A percentile compares a stretch with the other conserved stretches of the same genome.
Evolutionary conservation across 176 grass and related monocot genomes (phyloP).

Genomic region (Olyra latifolia): DNA sequence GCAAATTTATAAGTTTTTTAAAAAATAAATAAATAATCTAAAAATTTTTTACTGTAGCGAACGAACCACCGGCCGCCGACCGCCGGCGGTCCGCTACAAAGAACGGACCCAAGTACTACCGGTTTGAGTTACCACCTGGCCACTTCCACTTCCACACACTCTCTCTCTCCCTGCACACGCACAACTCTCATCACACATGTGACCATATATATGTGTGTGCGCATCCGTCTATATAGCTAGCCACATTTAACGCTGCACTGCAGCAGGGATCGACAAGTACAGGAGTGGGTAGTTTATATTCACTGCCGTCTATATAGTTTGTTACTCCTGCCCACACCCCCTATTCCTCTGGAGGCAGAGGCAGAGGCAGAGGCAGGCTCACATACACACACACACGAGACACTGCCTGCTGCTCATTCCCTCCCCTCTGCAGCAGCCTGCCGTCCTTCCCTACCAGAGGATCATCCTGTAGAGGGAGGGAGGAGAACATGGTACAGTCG

Average conservation of each 20-base stretch:
- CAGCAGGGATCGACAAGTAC: conserved; percentile 23
- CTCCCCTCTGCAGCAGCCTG: conserved; percentile 41
- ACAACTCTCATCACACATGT: background rate
- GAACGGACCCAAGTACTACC: too few relatives aligned
- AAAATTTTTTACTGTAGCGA: too few relatives aligned
- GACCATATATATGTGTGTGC: background rate
- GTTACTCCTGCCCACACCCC: conserved; percentile 27
- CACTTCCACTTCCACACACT: background rate
- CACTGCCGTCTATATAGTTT: too few relatives aligned
- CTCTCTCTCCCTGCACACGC: background rate
- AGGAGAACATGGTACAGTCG: conserved; percentile 77
- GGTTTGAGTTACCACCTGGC: conserved; percentile 26
- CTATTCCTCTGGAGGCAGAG: conserved; percentile 3
- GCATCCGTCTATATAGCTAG: background rate
- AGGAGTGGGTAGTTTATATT: conserved; percentile 53
- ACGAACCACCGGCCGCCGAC: too few relatives aligned
- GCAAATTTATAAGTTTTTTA: too few relatives aligned
- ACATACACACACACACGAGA: conserved; percentile 6
- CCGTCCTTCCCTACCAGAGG: conserved; percentile 19
- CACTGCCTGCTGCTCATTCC: conserved; percentile 38
- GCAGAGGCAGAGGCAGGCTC: background rate
- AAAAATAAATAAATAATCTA: too few relatives aligned
- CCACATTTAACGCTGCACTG: conserved; percentile 41
- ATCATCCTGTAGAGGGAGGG: background rate
- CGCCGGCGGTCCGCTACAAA: too few relatives aligned